Evolutionary conservation across 2,329 filamentous ascomycete species (phyloP), one percentile per base, ranked within the genome.

Genomic region (Aureobasidium vineae): DNA sequence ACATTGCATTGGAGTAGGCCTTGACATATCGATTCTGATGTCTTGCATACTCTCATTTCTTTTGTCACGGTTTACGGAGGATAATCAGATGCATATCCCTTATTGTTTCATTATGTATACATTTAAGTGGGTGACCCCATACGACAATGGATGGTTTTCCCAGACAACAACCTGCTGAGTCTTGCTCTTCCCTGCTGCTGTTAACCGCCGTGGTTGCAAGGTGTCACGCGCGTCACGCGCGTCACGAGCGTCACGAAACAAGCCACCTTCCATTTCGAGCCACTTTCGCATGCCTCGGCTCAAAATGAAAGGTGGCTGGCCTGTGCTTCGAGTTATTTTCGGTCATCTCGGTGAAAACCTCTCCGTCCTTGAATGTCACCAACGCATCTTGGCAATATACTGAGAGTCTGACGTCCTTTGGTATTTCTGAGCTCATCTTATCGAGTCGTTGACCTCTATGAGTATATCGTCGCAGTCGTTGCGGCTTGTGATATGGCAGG

Each of bases 41-140:
- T 64, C 23, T 54, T 64, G 61, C 61, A 64, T 64, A 54, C 49
- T 54, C 49, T 49, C 36, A 15, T 63, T 64, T 64, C 61, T 64
- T 64, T 64, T 64, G 61, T 64, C 8, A 45, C 10, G 49, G 61
- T 43, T 45, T 54, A 43, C 43, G 33, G 61, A 54, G 61, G 61
- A 64, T 64, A 64, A 33, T 64, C 26, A 50, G 47, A 54, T 40
- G 26, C 61, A 49, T 64, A 41, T 64, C 16, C 21, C 49, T 64
- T 53, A 33, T 43, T 38, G 40, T 64, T 38, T 45, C 49, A 54
- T 43, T 54, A 49, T 54, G 38, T 64, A 54, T 16, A 53, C 49
- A 64, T 45, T 36, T 36, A 43, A 36, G 41, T 45, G 61, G 57
- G 15, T 33, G 49, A 21, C 33, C 45, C 59, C 59, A 63, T 63